These are phyloP conservation scores for Albizia julibrissin DNA, from an alignment of 306 rosid species.

Conservation along the genomic window DNA sequence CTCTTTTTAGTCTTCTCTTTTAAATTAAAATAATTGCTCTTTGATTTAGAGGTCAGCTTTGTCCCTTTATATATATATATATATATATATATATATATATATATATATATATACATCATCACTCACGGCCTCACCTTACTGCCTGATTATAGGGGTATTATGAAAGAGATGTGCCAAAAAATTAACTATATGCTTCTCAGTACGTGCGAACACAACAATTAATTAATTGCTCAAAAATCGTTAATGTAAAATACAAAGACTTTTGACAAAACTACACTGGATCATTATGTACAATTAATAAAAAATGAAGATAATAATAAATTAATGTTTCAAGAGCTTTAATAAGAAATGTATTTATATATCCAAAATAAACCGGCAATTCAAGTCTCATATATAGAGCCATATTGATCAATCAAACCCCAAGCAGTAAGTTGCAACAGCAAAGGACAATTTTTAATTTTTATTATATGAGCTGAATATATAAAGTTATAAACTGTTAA, in stretches of 20 bases:
- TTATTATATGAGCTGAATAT: not conserved
- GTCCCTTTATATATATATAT: too few species aligned
- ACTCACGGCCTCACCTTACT: constrained; percentile 7
- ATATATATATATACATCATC: not conserved
- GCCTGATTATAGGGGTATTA: not conserved
- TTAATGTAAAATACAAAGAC: not conserved
- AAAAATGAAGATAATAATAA: not conserved
- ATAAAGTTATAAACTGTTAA: too few species aligned
- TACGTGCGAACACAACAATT: not conserved
- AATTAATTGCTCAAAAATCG: not conserved
- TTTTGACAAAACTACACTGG: not conserved
- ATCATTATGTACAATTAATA: not conserved
- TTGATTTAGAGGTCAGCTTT: not conserved
- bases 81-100: not conserved
- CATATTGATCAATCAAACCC: not conserved
- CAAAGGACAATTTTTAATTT: not conserved
- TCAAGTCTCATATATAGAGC: not conserved
- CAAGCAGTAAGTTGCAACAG: not conserved
- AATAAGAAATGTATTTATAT: too few species aligned
- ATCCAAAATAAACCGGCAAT: not conserved
- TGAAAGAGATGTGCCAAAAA: not conserved
- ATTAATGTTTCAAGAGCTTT: not conserved
- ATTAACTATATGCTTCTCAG: not conserved
- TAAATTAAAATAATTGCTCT: not conserved
- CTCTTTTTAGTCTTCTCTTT: not conserved